Base-by-base conservation (phyloP, 768 basidiomycete species). In the Phaeolepiota aurea region DNA sequence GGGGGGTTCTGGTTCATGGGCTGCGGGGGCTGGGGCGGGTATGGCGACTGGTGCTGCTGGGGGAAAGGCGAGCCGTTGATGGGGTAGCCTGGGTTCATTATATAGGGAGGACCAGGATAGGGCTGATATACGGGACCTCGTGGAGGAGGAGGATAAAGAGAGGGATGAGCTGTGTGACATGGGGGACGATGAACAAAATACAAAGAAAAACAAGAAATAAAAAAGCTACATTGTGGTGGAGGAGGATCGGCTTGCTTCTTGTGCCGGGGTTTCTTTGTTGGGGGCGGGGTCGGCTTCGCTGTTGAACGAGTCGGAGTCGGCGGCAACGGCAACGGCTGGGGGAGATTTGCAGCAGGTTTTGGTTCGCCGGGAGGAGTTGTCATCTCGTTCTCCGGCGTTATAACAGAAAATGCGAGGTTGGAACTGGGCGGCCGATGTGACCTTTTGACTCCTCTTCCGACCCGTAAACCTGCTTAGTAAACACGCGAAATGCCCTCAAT, bases 41-140 rank as follows among this genome's bases (percentile, higher is more conserved):
- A 57, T 14, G 57, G 58, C 16, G 53, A 50, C 34, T 59, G 57
- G 35, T 57, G 56, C 45, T 54, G 68, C 25, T 51, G 62, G 49
- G 61, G 52, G 42, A 64, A 68, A 14, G 66, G 62, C 9, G 79
- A 68, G 44, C 76, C 74, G 53, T 75, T 77, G 48, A 76, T 63
- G 18, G 79, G 71, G 51, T 84, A 87, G 44, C 74, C 62, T 40
- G 78, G 77, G 56, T 85, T 87, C 82, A 85, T 86, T 57, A 78
- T 67, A 51, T 74, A 77, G 5, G 72, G 64, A 18, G 66, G 66
- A 23, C 64, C 65, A 35, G 76, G 74, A 57, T 77, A 79, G 12
- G 76, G 72, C 51, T 74, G 76, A 46, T 73, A 68, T 43, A 74
- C 55, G 55, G 67, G 57, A 46, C 54, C 57, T 51, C 58, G 43